phyloP scores from a whole-genome alignment of 306 rosid species.

The Malus sieversii region DNA sequence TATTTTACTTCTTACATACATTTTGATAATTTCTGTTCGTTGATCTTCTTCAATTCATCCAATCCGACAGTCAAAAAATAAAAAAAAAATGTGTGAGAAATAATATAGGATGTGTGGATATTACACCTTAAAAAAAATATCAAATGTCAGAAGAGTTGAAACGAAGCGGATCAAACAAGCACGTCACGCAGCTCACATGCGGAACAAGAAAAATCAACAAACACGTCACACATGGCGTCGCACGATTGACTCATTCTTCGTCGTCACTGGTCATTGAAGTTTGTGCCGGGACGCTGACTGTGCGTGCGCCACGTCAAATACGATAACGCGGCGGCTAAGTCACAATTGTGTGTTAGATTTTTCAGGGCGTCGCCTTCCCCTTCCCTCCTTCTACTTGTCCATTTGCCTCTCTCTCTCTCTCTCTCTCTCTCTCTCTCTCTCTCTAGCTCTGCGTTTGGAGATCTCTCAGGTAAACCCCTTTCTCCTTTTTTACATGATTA shows the following conservation, averaged over 20 bases:
- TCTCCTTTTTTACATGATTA: neutral
- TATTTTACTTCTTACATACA: no score
- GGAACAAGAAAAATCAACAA: no score
- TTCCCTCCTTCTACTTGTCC: neutral
- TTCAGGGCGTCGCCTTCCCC: neutral
- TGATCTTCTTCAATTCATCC: no score
- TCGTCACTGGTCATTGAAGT: neutral
- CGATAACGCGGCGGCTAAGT: neutral
- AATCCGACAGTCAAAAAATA: no score
- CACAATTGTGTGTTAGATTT: neutral
- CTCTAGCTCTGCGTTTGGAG: neutral
- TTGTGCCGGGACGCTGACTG: neutral
- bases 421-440: neutral
- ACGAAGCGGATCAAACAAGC: no score
- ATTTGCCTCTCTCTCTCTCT: neutral
- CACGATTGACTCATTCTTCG: neutral
- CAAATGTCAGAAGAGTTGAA: neutral
- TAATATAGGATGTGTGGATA: no score
- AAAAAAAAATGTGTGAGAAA: no score
- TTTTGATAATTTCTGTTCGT: no score
- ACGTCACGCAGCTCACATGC: neutral
- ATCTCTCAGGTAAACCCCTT: neutral
- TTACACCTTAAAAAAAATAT: neutral
- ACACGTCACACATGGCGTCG: neutral
- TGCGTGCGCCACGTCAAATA: neutral